These are phyloP conservation scores for Pleurotus salmoneostramineus DNA, from an alignment of 768 basidiomycete species.

Conservation along the genomic window DNA sequence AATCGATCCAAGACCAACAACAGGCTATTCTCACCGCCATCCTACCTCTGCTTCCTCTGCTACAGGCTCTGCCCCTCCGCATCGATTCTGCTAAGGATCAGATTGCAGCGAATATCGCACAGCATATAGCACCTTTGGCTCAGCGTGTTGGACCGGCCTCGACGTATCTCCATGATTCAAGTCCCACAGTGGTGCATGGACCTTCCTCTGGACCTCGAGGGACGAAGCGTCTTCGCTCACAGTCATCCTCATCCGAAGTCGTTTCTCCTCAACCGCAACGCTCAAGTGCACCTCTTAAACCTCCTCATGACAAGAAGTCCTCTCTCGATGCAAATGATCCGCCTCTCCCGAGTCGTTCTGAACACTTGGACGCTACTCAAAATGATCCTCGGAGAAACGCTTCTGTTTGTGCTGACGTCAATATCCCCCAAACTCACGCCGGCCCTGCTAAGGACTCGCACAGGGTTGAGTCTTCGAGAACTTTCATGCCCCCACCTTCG, in stretches of 20 bases:
- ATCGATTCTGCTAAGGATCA: conserved; percentile 38
- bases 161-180: background rate
- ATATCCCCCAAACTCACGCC: background rate
- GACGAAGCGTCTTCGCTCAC: background rate
- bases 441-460: background rate
- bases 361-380: background rate
- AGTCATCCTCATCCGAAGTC: background rate
- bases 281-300: background rate
- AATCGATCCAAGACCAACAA: conserved; percentile 62
- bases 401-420: background rate
- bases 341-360: background rate
- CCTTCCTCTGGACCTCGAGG: background rate
- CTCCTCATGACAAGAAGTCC: background rate
- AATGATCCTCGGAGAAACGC: background rate
- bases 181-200: background rate
- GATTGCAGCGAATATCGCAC: conserved; percentile 25
- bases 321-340: background rate
- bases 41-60: conserved; percentile 54
- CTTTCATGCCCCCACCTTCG: background rate
- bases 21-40: conserved; percentile 49
- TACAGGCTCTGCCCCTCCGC: conserved; percentile 57
- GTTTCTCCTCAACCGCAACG: background rate
- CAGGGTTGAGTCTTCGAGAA: background rate
- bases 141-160: background rate
- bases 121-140: background rate